Evolutionary conservation across 2,329 filamentous ascomycete genomes (phyloP), one percentile per base, ranked within the genome.

Genomic region (Diaporthe sp.): DNA sequence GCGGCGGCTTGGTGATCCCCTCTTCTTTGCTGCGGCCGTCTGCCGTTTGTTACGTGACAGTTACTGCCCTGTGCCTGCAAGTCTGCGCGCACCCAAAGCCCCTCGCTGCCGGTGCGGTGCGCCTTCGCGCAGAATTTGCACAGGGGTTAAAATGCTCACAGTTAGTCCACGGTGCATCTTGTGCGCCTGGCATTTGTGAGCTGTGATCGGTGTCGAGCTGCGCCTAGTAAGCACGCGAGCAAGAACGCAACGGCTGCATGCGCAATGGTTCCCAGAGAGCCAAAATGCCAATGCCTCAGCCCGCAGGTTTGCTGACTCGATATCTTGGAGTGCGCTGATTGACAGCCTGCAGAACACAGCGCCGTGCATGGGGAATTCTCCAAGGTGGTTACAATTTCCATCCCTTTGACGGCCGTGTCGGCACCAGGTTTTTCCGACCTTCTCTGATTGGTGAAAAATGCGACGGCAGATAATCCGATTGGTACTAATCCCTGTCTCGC

Each of bases 1-100:
- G 61, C 61, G 65, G 49, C 65, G 13, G 25, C 65, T 70, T 70
- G 65, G 65, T 70, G 65, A 70, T 70, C 65, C 65, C 65, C 65
- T 70, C 65, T 70, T 70, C 65, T 70, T 28, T 70, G 65, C 65
- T 70, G 65, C 65, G 49, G 49, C 31, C 65, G 49, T 70, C 65
- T 70, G 65, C 65, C 34, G 65, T 70, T 55, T 70, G 65, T 70
- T 70, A 70, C 65, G 65, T 70, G 65, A 70, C 46, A 12, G 31
- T 68, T 68, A 53, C 46, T 68, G 46, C 37, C 58, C 31, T 17
- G 42, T 34, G 28, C 25, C 42, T 34, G 7, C 4, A 12, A 19
- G 39, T 46, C 28, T 62, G 58, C 22, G 61, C 28, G 44, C 62
- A 51, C 25, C 44, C 17, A 17, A 57, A 57, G 28, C 6, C 53